Conservation (phyloP, 1,139 yeast genomes). For the Diutina mesorugosa region DNA sequence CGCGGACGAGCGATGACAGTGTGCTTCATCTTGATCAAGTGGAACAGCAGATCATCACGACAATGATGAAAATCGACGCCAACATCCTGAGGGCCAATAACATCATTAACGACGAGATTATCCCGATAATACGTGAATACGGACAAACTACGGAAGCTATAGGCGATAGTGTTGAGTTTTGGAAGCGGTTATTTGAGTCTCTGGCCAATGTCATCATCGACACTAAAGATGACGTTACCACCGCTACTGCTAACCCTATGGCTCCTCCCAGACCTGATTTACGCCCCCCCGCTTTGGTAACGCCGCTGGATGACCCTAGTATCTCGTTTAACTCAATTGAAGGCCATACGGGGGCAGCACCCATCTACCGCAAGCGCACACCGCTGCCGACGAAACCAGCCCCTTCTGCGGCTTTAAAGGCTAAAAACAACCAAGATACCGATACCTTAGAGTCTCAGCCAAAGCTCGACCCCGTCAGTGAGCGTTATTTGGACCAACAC, state of each 20-base stretch:
- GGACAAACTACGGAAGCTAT: not conserved
- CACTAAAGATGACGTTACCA: not conserved
- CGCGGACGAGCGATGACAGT: not conserved
- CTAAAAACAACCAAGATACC: not conserved
- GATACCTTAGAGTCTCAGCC: not conserved
- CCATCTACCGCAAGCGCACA: not conserved
- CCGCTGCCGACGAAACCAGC: not conserved
- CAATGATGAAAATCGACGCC: not conserved
- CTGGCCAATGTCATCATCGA: not conserved
- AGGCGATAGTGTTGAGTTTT: not conserved
- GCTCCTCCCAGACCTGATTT: not conserved
- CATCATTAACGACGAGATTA: not conserved
- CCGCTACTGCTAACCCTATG: not conserved
- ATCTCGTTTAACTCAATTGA: not conserved
- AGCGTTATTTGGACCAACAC: not conserved
- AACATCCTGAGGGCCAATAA: constrained; percentile 1
- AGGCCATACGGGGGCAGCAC: not conserved
- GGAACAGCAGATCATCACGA: not conserved
- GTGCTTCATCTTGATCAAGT: not conserved
- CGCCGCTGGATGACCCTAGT: not conserved
- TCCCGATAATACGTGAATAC: not conserved
- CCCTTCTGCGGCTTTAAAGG: not conserved
- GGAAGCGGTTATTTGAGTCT: not conserved
- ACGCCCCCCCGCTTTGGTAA: not conserved
- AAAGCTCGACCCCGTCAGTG: not conserved